phyloP scores from a whole-genome alignment of 1,139 yeast genomes.

The Geotrichum siamense region DNA sequence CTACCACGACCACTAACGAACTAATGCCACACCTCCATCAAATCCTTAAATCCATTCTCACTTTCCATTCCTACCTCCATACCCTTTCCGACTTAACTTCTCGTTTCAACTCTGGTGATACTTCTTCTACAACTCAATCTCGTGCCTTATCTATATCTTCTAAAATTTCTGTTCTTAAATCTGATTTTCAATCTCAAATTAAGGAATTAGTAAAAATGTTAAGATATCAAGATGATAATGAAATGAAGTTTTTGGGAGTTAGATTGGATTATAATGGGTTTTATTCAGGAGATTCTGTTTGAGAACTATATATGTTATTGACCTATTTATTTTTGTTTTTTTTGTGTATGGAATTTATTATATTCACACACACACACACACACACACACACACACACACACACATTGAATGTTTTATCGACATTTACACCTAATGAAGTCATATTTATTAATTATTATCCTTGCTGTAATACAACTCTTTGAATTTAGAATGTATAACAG shows the following conservation, averaged over 20 bases:
- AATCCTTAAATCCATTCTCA: conserved; percentile 31
- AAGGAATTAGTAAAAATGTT: conserved; percentile 28
- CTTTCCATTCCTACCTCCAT: conserved; percentile 24
- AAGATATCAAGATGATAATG: conserved; percentile 30
- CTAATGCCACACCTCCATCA: conserved; percentile 34
- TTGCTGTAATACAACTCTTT: too few relatives aligned
- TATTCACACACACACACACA: neutral
- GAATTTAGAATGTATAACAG: too few relatives aligned
- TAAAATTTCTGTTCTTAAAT: conserved; percentile 19
- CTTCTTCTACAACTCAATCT: conserved; percentile 7
- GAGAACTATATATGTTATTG: neutral
- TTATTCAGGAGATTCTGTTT: conserved; percentile 20
- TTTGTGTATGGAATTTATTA: neutral
- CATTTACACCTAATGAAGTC: too few relatives aligned
- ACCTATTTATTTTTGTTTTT: neutral
- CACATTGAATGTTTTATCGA: neutral
- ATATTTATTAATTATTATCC: too few relatives aligned
- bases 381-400: neutral
- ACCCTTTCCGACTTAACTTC: conserved; percentile 25
- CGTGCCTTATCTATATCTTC: conserved; percentile 18
- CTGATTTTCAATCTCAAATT: conserved; percentile 24
- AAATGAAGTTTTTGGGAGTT: conserved; percentile 36
- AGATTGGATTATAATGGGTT: conserved; percentile 36
- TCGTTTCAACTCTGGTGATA: conserved; percentile 8
- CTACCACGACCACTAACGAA: too few relatives aligned